Percentiles rank a stretch among this genome's conserved stretches.
Evolutionary conservation across 116 monocot genomes (phyloP).

Genomic region (Dioscorea cayenensis): DNA sequence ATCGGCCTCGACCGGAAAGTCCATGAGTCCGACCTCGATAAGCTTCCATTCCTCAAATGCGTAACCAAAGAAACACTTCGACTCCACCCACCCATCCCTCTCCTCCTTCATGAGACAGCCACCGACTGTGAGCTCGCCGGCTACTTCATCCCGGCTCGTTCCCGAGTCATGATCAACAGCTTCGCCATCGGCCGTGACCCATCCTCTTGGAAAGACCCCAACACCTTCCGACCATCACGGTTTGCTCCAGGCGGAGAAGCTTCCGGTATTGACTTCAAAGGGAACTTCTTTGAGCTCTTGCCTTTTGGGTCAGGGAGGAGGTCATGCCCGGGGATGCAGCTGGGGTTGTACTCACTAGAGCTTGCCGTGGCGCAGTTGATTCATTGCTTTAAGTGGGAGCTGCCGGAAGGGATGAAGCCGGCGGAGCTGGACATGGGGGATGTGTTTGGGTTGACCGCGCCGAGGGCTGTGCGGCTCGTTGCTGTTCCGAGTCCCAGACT

Average conservation of each 20-base stretch:
- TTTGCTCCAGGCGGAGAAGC: constrained; percentile 18
- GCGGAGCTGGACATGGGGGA: constrained; percentile 30
- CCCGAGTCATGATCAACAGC: constrained; percentile 31
- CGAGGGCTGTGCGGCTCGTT: constrained; percentile 14
- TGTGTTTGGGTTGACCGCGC: constrained; percentile 31
- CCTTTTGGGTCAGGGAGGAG: constrained; percentile 39
- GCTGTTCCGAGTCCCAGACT: constrained; percentile 3
- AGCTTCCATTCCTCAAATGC: constrained; percentile 27
- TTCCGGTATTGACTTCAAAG: constrained; percentile 24
- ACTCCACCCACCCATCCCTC: constrained; percentile 40
- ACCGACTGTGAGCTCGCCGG: constrained; percentile 25
- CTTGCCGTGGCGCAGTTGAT: constrained; percentile 28
- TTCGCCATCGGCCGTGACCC: constrained; percentile 36
- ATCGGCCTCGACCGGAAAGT: constrained; percentile 24
- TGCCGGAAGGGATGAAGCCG: constrained; percentile 34
- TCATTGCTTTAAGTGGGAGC: constrained; percentile 26
- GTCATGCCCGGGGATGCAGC: constrained; percentile 37
- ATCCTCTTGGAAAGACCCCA: constrained; percentile 23
- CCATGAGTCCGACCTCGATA: constrained; percentile 28
- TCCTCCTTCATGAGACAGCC: constrained; percentile 38
- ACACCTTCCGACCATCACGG: constrained; percentile 23
- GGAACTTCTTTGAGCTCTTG: constrained; percentile 35
- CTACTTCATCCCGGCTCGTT: constrained; percentile 23
- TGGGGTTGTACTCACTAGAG: constrained; percentile 26
- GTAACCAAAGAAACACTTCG: constrained; percentile 34